phyloP scores from a whole-genome alignment of 1,284 basidiomycete genomes.

The Ceratobasidium sp. region DNA sequence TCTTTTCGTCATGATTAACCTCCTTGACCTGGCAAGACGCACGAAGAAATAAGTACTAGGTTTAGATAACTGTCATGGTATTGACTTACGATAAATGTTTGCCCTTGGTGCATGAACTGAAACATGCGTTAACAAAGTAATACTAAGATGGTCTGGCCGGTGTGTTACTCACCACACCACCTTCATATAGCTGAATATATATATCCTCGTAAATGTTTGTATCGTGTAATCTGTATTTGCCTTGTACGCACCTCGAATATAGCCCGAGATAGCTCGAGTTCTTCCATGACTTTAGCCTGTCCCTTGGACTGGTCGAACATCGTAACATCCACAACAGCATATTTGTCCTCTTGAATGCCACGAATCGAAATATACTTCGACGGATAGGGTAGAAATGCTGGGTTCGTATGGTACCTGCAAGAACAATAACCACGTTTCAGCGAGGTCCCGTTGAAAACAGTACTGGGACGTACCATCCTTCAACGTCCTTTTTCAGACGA shows the following conservation, averaged over 20 bases:
- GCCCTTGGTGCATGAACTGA: conserved; percentile 84
- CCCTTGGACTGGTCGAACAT: conserved; percentile 55
- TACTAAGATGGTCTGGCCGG: neutral
- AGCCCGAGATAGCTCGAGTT: conserved; percentile 86
- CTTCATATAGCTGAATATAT: conserved; percentile 55
- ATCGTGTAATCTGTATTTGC: neutral
- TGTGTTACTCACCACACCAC: conserved; percentile 54
- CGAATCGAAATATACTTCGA: conserved; percentile 79
- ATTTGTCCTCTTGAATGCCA: conserved; percentile 81
- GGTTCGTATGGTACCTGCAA: conserved; percentile 81
- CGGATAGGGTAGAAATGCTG: conserved; percentile 81
- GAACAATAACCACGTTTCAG: conserved; percentile 16
- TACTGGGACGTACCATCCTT: conserved; percentile 68
- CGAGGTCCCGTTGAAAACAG: neutral
- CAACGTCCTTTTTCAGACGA: conserved; percentile 67
- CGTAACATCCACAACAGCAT: conserved; percentile 76
- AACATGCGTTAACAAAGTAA: neutral
- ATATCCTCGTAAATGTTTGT: neutral
- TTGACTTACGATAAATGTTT: conserved; percentile 71
- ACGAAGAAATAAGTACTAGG: conserved; percentile 15
- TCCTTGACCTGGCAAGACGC: conserved; percentile 80
- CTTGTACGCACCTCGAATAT: conserved; percentile 81
- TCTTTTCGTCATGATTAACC: conserved; percentile 80
- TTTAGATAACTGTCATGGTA: neutral
- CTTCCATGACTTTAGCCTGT: conserved; percentile 72